Conservation (phyloP, 352 stramenopile species). For the Globisporangium megalacanthum region DNA sequence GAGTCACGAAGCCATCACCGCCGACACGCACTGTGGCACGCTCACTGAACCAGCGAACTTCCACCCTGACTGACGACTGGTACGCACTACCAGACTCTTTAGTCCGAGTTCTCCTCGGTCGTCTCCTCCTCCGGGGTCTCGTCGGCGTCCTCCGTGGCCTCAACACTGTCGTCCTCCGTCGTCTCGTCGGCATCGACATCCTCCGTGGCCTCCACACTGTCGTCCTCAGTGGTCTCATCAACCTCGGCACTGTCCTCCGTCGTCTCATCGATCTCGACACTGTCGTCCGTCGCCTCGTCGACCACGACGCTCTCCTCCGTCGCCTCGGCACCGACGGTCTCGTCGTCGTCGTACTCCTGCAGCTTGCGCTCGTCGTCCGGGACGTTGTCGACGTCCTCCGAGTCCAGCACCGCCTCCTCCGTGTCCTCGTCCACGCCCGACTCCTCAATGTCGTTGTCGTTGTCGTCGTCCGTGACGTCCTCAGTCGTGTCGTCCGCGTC, state of each 20-base stretch:
- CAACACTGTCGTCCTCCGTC: background rate
- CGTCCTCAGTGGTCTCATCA: background rate
- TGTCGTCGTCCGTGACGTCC: background rate
- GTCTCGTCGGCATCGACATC: background rate
- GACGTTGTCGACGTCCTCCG: background rate
- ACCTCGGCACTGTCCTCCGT: too few species aligned
- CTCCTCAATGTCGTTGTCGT: background rate
- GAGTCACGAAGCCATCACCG: too few species aligned
- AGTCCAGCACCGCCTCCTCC: background rate
- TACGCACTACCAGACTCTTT: background rate
- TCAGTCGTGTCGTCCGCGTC: background rate
- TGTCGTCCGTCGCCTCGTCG: background rate
- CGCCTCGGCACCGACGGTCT: background rate
- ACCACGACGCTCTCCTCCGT: background rate
- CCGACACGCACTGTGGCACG: too few species aligned
- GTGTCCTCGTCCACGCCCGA: background rate
- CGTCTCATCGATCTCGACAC: background rate
- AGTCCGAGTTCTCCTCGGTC: background rate
- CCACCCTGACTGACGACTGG: background rate
- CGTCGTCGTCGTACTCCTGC: background rate
- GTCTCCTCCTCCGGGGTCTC: background rate
- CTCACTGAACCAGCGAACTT: too few species aligned
- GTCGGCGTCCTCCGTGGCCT: too few species aligned
- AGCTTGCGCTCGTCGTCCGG: conserved; percentile 1
- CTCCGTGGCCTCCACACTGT: background rate